phyloP scores from a whole-genome alignment of 2,329 filamentous ascomycete genomes.

The Colletotrichum karsti region DNA sequence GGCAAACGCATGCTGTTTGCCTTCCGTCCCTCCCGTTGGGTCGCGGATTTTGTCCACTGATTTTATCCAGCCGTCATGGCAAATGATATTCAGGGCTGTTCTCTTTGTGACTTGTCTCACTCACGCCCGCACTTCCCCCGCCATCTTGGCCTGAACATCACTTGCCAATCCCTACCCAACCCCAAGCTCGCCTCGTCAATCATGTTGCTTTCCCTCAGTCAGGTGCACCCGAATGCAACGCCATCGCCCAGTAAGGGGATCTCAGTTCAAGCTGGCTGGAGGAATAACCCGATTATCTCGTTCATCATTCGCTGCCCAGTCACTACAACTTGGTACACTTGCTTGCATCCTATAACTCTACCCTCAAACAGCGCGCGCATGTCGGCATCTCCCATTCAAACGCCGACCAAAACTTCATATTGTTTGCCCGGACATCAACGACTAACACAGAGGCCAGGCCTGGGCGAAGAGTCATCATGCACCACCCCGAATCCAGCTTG shows the following conservation, averaged over 20 bases:
- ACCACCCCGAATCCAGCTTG: constrained; percentile 15
- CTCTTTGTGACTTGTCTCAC: neutral
- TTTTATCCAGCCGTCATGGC: constrained; percentile 2
- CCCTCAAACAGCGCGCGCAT: neutral
- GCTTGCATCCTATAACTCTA: neutral
- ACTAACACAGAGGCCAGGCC: neutral
- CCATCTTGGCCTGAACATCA: constrained; percentile 14
- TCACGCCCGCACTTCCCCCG: constrained; percentile 5
- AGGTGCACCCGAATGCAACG: neutral
- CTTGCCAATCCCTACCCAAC: constrained; percentile 5
- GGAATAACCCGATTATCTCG: neutral
- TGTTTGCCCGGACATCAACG: neutral
- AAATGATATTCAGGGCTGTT: constrained; percentile 20
- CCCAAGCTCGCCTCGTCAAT: constrained; percentile 12
- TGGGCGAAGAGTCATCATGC: constrained; percentile 20
- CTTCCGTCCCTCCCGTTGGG: neutral
- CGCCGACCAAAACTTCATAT: neutral
- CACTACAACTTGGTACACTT: neutral
- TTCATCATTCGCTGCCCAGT: neutral
- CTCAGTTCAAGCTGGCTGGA: neutral
- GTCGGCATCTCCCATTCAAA: neutral
- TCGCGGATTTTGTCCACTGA: neutral
- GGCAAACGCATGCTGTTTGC: neutral
- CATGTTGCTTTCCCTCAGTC: neutral
- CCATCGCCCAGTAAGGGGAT: neutral